Evolutionary conservation across 2,329 filamentous ascomycete genomes (phyloP), one percentile per base, ranked within the genome.

Genomic region (Lachnum nothofagi): DNA sequence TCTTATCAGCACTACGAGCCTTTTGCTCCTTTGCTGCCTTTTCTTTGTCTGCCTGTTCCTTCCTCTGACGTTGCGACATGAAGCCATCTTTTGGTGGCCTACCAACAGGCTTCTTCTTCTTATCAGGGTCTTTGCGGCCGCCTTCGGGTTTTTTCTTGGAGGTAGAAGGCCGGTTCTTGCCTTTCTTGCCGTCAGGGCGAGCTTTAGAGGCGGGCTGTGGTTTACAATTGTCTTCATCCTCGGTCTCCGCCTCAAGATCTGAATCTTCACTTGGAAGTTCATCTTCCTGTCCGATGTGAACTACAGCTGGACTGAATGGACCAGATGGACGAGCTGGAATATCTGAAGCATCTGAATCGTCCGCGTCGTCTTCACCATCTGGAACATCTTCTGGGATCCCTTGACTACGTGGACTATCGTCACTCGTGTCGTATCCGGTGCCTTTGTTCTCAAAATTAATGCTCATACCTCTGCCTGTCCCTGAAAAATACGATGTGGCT

Each of bases 71-170:
- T 68, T 90, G 90, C 1, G 86, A 91, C 80, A 90, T 88, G 63
- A 89, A 78, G 23, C 87, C 87, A 61, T 91, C 86, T 70, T 91
- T 91, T 0, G 87, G 87, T 17, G 87, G 87, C 45, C 87, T 74
- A n/a, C 87, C 87, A 8, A 87, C 87, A 12, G 87, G 87, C 57
- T 86, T 82, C 46, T 60, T 65, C 50, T 63, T 65, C 29, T 54
- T 68, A 49, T 70, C 61, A 62, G 24, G 68, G 23, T 38, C 33
- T 38, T 35, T 40, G 41, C 9, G 17, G 5, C 19, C 10, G 16
- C 19, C 19, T 19, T 37, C 34, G 17, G n/a, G n/a, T 20, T 37
- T 37, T 14, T 10, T 19, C 17, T 5, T 37, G 12, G 17, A 14
- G 9, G 19, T 16, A 17, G n/a, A 16, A n/a, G n/a, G n/a, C n/a